phyloP scores from a whole-genome alignment of 2,329 filamentous ascomycete genomes.

The Cladosporium halotolerans region DNA sequence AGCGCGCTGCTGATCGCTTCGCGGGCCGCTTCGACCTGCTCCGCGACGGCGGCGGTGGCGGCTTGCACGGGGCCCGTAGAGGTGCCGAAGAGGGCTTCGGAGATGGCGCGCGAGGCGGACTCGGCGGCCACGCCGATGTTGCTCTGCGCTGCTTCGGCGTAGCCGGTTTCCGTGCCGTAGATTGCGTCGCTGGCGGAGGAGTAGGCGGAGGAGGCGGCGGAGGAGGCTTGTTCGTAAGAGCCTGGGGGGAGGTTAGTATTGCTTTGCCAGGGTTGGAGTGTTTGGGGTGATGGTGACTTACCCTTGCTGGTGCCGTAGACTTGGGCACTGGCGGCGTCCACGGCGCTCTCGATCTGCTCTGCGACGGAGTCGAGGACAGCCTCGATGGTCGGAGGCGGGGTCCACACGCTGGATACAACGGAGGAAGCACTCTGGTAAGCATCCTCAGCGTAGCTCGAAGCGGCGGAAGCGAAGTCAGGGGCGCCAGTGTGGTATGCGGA shows the following conservation, averaged over 20 bases:
- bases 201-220: conserved; percentile 46
- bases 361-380: conserved; percentile 52
- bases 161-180: conserved; percentile 49
- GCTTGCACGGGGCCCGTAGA: conserved; percentile 39
- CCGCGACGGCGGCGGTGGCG: conserved; percentile 41
- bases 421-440: conserved; percentile 43
- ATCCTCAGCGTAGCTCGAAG: conserved; percentile 49
- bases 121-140: conserved; percentile 49
- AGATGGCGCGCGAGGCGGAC: conserved; percentile 51
- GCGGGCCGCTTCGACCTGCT: conserved; percentile 44
- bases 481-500: conserved; percentile 65
- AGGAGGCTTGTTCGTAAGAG: conserved; percentile 29
- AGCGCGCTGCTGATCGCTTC: conserved; percentile 38
- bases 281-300: conserved; percentile 22
- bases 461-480: conserved; percentile 48
- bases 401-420: conserved; percentile 46
- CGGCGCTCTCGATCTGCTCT: conserved; percentile 51
- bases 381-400: conserved; percentile 53
- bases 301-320: conserved; percentile 49
- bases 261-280: neutral
- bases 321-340: conserved; percentile 52
- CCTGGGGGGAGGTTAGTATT: conserved; percentile 14
- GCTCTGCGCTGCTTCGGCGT: conserved; percentile 48
- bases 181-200: conserved; percentile 41
- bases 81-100: conserved; percentile 52